These are phyloP conservation scores for Clathrospora elynae DNA, from an alignment of 2,329 filamentous ascomycete genomes.

Conservation along the genomic window DNA sequence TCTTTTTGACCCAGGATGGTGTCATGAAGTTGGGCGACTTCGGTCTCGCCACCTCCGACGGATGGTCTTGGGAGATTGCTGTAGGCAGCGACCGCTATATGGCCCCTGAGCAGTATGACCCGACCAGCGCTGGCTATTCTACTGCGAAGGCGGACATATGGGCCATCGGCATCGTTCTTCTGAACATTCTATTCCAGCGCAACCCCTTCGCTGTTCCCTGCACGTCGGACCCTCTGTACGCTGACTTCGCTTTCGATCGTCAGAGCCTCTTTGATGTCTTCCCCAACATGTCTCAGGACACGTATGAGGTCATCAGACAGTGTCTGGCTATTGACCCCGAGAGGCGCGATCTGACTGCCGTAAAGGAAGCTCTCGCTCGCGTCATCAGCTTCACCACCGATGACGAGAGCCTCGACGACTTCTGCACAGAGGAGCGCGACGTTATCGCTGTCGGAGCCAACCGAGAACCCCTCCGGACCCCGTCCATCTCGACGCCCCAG, in stretches of 20 bases:
- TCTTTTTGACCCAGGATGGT: slow-evolving; percentile 86
- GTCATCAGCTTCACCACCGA: slow-evolving; percentile 91
- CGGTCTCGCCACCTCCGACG: slow-evolving; percentile 85
- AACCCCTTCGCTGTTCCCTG: slow-evolving; percentile 94
- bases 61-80: slow-evolving; percentile 89
- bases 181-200: slow-evolving; percentile 95
- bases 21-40: slow-evolving; percentile 97
- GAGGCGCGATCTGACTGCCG: slow-evolving; percentile 80
- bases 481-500: slow-evolving; percentile 87
- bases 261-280: slow-evolving; percentile 98
- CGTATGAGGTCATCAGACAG: slow-evolving; percentile 88
- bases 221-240: slow-evolving; percentile 87
- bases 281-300: slow-evolving; percentile 97
- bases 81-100: slow-evolving; percentile 99
- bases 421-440: slow-evolving; percentile 81
- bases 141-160: slow-evolving; percentile 93
- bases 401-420: slow-evolving; percentile 89
- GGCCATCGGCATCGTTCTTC: slow-evolving; percentile 93
- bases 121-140: slow-evolving; percentile 83
- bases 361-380: slow-evolving; percentile 77
- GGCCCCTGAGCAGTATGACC: slow-evolving; percentile 97
- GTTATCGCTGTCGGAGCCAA: slow-evolving; percentile 80
- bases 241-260: slow-evolving; percentile 90
- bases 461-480: slow-evolving; percentile 92
- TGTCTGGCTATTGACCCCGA: slow-evolving; percentile 89